Base-by-base conservation (phyloP, 2,329 filamentous ascomycete genomes). In the Verticillium albo-atrum region DNA sequence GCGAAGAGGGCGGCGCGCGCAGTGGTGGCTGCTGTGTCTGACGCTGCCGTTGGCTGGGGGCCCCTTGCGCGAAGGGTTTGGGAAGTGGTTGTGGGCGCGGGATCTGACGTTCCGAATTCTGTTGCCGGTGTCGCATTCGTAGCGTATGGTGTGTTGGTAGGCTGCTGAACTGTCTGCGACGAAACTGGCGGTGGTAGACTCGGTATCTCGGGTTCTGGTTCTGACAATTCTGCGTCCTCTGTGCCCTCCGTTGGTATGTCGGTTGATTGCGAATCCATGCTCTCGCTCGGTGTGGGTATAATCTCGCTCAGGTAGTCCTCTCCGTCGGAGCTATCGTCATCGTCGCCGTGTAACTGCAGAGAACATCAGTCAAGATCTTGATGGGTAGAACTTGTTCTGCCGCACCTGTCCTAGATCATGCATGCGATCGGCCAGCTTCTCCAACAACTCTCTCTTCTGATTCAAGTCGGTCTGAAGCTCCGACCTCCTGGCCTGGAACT, bases 321-420 rank as follows among this genome's bases (percentile, higher is more conserved):
- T 37, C 77, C 83, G 14, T 83, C 82, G 4, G 77, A 81, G 25
- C 79, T 79, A 61, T 77, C 76, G 55, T 77, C 76, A 6, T 77
- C 72, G 1, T 73, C 74, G 5, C 74, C 72, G 9, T 74, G 30
- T 65, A 67, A 32, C 72, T 71, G 15, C 72, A 71, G 20, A 73
- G 69, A 20, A 70, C 72, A 25, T 79, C 76, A 30, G 77, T 72
- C 6, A 71, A 23, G 73, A 12, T 57, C 53, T 7, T 60, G 59
- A 2, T 55, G 58, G 1, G 64, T 65, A 3, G 30, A 56, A 3
- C n/a, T n/a, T 3, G 17, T 3, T 3, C 20, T 4, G 5, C 7
- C 69, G 73, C 60, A 89, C 80, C 64, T 90, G 85, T 65, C 87
- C 82, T 10, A 92, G 71, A 66, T 93, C 89, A 60, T 86, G 78